phyloP scores from a whole-genome alignment of 2,329 filamentous ascomycete genomes.

The Cladosporium phlei region DNA sequence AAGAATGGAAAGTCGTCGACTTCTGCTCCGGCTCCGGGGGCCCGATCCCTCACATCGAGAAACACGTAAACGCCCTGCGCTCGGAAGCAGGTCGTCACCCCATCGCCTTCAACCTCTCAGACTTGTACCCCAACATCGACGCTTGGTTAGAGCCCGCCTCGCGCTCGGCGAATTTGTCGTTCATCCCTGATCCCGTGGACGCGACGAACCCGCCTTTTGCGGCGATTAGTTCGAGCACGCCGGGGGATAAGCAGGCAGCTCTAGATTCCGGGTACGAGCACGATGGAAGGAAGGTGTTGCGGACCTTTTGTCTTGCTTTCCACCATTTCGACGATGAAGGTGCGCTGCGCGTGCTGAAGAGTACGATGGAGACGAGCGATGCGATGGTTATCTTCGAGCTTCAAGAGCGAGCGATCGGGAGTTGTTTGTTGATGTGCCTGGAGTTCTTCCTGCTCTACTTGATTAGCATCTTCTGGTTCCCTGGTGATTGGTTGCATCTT shows the following conservation, averaged over 20 bases:
- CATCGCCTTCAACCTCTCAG: slow-evolving; percentile 37
- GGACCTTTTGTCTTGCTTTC: slow-evolving; percentile 69
- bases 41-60: slow-evolving; percentile 35
- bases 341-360: slow-evolving; percentile 57
- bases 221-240: slow-evolving; percentile 41
- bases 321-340: slow-evolving; percentile 68
- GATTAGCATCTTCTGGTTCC: slow-evolving; percentile 50
- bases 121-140: slow-evolving; percentile 37
- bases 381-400: slow-evolving; percentile 70
- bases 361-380: slow-evolving; percentile 60
- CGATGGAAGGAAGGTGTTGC: slow-evolving; percentile 48
- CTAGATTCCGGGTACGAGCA: slow-evolving; percentile 11
- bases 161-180: slow-evolving; percentile 49
- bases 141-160: slow-evolving; percentile 31
- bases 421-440: slow-evolving; percentile 30
- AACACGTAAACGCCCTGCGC: slow-evolving; percentile 28
- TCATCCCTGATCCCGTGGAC: slow-evolving; percentile 59
- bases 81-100: slow-evolving; percentile 17
- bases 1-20: slow-evolving; percentile 61
- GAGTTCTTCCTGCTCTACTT: slow-evolving; percentile 47
- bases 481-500: slow-evolving; percentile 51
- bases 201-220: slow-evolving; percentile 53
- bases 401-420: slow-evolving; percentile 52
- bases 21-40: slow-evolving; percentile 73
- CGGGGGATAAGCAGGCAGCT: slow-evolving; percentile 21